These are phyloP conservation scores for Blastosporella zonata DNA, from an alignment of 1,284 basidiomycete genomes.

Conservation along the genomic window DNA sequence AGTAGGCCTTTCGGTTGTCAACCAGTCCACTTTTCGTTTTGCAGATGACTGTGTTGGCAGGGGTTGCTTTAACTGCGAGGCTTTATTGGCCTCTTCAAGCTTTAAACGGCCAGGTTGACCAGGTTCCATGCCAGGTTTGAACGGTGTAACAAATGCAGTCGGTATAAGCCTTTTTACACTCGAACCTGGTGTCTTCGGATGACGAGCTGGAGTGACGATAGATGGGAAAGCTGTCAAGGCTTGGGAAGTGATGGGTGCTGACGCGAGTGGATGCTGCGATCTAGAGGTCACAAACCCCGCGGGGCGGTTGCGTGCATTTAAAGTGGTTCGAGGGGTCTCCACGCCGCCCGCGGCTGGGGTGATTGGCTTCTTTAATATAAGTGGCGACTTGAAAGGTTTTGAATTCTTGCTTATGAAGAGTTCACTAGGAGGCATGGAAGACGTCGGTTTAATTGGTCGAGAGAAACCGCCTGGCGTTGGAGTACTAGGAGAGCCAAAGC, in stretches of 20 bases:
- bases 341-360: background rate
- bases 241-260: slow-evolving; percentile 20
- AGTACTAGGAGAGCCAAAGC: slow-evolving; percentile 31
- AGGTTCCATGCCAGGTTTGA: slow-evolving; percentile 59
- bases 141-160: slow-evolving; percentile 63
- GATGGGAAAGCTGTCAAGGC: slow-evolving; percentile 8
- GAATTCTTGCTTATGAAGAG: slow-evolving; percentile 22
- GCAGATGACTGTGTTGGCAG: slow-evolving; percentile 1
- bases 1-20: slow-evolving; percentile 10
- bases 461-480: slow-evolving; percentile 33
- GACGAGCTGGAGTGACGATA: slow-evolving; percentile 31
- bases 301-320: slow-evolving; percentile 23
- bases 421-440: slow-evolving; percentile 21
- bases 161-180: slow-evolving; percentile 29
- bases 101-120: slow-evolving; percentile 46
- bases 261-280: slow-evolving; percentile 25
- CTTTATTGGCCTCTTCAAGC: slow-evolving; percentile 22
- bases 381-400: slow-evolving; percentile 59
- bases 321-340: slow-evolving; percentile 24
- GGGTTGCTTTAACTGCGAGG: slow-evolving; percentile 1
- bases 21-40: slow-evolving; percentile 14
- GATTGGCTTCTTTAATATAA: slow-evolving; percentile 28
- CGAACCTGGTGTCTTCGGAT: slow-evolving; percentile 14
- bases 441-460: slow-evolving; percentile 20
- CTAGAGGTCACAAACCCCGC: slow-evolving; percentile 24